Conservation (phyloP, 805 yeast species). For the Gaillardinia entomophila region DNA sequence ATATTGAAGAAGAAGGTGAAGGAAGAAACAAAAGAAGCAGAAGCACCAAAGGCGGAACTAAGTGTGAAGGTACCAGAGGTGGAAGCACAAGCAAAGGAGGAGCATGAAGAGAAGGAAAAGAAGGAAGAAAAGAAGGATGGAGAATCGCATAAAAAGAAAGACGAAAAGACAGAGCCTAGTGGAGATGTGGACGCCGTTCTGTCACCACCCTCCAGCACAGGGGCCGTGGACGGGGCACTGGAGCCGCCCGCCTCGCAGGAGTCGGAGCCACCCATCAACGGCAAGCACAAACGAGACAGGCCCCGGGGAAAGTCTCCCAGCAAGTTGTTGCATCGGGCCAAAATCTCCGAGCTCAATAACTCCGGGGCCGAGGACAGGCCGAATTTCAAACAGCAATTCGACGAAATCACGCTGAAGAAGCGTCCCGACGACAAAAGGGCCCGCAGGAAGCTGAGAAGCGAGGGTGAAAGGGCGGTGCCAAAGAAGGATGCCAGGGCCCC, state of each 20-base stretch:
- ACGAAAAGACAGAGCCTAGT: slow-evolving; percentile 1
- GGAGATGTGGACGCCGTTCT: slow-evolving; percentile 1
- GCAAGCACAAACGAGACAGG: background rate
- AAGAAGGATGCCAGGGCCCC: too few species aligned
- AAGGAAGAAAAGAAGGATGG: slow-evolving; percentile 1
- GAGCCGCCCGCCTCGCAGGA: background rate
- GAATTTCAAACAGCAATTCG: slow-evolving; percentile 25
- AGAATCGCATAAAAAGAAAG: background rate
- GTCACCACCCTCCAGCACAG: slow-evolving; percentile 2
- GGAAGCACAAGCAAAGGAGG: background rate
- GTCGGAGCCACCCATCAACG: background rate
- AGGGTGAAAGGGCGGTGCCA: too few species aligned
- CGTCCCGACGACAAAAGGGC: slow-evolving; percentile 10
- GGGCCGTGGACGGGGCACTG: background rate
- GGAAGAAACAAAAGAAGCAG: background rate
- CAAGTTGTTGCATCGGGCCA: background rate
- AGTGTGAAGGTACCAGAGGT: background rate
- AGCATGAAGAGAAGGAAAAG: slow-evolving; percentile 1
- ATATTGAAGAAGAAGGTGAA: slow-evolving; percentile 31
- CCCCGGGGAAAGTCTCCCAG: background rate
- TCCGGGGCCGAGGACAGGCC: slow-evolving; percentile 20
- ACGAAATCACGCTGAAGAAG: slow-evolving; percentile 18
- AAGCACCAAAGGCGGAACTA: slow-evolving; percentile 2
- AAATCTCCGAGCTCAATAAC: slow-evolving; percentile 1
- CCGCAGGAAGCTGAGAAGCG: background rate